phyloP scores from a whole-genome alignment of 768 basidiomycete genomes.

The Tylopilus felleus region DNA sequence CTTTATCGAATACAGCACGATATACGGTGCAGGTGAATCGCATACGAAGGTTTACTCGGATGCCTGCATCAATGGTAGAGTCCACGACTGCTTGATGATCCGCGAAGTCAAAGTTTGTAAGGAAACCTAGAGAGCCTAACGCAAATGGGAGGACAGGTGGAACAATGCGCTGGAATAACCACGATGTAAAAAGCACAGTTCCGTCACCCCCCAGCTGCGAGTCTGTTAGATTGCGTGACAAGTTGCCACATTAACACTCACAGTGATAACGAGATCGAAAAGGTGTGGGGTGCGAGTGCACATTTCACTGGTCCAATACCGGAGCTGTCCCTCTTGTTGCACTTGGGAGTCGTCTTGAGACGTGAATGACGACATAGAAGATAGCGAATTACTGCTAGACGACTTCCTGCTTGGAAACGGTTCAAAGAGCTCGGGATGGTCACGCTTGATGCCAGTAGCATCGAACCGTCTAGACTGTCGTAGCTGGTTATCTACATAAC shows the following conservation, averaged over 20 bases:
- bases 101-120: slow-evolving; percentile 93
- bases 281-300: slow-evolving; percentile 86
- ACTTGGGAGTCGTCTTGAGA: slow-evolving; percentile 38
- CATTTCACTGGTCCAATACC: slow-evolving; percentile 98
- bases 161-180: slow-evolving; percentile 97
- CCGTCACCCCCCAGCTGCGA: slow-evolving; percentile 93
- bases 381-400: slow-evolving; percentile 61
- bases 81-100: slow-evolving; percentile 85
- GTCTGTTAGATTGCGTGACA: slow-evolving; percentile 10
- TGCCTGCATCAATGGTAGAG: slow-evolving; percentile 84
- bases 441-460: slow-evolving; percentile 79
- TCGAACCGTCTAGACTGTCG: slow-evolving; percentile 90
- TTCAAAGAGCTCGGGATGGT: slow-evolving; percentile 84
- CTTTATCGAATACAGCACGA: slow-evolving; percentile 78
- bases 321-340: slow-evolving; percentile 80
- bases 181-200: slow-evolving; percentile 97
- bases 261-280: slow-evolving; percentile 97
- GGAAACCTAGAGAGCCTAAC: slow-evolving; percentile 94
- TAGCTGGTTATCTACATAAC: slow-evolving; percentile 94
- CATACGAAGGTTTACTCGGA: slow-evolving; percentile 97
- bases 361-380: slow-evolving; percentile 48
- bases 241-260: slow-evolving; percentile 38
- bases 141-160: slow-evolving; percentile 99
- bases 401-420: slow-evolving; percentile 75
- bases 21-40: slow-evolving; percentile 99